Evolutionary conservation across 2,329 filamentous ascomycete species (phyloP).

Genomic region (Ustulina deusta): DNA sequence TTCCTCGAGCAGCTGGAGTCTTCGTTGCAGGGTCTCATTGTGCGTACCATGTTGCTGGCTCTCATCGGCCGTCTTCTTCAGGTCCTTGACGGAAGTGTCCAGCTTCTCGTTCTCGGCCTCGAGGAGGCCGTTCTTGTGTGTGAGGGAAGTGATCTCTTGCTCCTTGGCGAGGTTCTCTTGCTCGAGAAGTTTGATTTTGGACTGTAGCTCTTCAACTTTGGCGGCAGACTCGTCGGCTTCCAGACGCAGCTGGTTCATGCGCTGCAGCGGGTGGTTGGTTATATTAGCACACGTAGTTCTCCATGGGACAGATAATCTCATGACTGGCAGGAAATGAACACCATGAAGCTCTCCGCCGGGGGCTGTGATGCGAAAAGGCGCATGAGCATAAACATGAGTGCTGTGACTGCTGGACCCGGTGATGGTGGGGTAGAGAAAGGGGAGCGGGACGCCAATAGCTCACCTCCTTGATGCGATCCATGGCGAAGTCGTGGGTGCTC

Average conservation of each 20-base stretch:
- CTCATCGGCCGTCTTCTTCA: conserved; percentile 88
- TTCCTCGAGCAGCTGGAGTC: conserved; percentile 95
- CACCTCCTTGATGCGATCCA: conserved; percentile 94
- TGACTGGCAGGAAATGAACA: not conserved
- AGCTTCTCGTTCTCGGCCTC: conserved; percentile 94
- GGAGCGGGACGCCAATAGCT: conserved; percentile 55
- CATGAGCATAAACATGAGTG: conserved; percentile 1
- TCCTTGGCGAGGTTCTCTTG: conserved; percentile 97
- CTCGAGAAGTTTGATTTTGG: conserved; percentile 89
- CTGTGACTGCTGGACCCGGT: conserved; percentile 40
- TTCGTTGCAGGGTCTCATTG: conserved; percentile 91
- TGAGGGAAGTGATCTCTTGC: conserved; percentile 96
- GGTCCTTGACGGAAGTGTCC: conserved; percentile 83
- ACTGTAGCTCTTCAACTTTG: conserved; percentile 88
- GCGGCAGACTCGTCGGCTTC: conserved; percentile 87
- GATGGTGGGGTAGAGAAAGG: conserved; percentile 52
- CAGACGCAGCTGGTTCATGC: conserved; percentile 93
- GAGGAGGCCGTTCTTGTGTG: conserved; percentile 93
- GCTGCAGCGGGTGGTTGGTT: conserved; percentile 64
- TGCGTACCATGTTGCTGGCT: conserved; percentile 85
- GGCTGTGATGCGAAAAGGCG: conserved; percentile 19
- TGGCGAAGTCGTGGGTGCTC: conserved; percentile 56
- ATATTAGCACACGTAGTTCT: conserved; percentile 27
- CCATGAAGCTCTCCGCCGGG: not conserved
- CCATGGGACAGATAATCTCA: conserved; percentile 7